Percentiles rank a stretch among this genome's conserved stretches.
Evolutionary conservation across 75 land plant species (phyloP).

Genomic region (Cryptomeria japonica): DNA sequence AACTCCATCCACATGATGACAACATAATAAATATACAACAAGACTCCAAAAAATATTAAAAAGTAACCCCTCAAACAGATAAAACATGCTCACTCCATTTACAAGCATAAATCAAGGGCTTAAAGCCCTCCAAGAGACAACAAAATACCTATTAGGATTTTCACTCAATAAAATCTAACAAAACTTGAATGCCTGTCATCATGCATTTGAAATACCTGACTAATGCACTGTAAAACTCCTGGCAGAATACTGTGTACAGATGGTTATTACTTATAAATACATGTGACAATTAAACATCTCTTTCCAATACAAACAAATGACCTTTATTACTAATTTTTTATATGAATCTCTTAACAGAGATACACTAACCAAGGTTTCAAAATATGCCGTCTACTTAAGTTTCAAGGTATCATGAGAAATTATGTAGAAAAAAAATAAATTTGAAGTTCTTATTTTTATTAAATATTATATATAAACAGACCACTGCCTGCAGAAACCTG

Average conservation of each 20-base stretch:
- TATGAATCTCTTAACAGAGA: too few relatives aligned
- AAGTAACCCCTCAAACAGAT: background rate
- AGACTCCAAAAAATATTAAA: background rate
- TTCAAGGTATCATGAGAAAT: background rate
- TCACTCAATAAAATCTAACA: background rate
- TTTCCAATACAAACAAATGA: background rate
- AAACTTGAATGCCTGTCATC: background rate
- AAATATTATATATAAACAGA: too few relatives aligned
- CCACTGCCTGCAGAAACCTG: background rate
- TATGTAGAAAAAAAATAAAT: too few relatives aligned
- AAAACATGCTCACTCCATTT: background rate
- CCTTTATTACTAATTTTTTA: background rate
- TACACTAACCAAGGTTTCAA: background rate
- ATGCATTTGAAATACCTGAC: background rate
- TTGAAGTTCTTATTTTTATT: too few relatives aligned
- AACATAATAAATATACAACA: background rate
- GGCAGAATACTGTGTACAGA: background rate
- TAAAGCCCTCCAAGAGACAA: background rate
- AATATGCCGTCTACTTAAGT: background rate
- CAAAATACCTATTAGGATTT: background rate
- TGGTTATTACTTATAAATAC: too few relatives aligned
- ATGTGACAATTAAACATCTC: background rate
- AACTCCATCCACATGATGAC: background rate
- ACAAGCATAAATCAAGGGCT: background rate
- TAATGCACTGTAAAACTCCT: too few relatives aligned